phyloP scores from a whole-genome alignment of 768 basidiomycete species.

The Suillus fuscotomentosus region DNA sequence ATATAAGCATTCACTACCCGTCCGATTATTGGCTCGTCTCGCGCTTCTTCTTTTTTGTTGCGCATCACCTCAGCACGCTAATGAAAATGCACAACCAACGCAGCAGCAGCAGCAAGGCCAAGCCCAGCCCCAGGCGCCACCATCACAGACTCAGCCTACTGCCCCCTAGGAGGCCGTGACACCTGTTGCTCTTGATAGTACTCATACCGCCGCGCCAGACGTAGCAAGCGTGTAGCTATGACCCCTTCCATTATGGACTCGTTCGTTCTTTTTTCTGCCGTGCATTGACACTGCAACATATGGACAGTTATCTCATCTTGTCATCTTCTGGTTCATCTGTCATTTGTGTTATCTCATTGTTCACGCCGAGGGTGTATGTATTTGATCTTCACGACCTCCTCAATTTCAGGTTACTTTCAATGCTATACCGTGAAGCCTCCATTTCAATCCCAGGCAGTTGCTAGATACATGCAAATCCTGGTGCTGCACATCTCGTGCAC shows the following conservation, averaged over 20 bases:
- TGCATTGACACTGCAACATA: neutral
- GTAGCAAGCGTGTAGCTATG: neutral
- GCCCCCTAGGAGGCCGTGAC: neutral
- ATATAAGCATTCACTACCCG: neutral
- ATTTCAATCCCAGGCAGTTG: no score
- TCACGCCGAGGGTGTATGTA: no score
- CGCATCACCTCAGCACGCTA: neutral
- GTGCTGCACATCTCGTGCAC: no score
- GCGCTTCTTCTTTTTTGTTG: neutral
- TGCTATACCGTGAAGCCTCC: no score
- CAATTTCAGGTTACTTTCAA: no score
- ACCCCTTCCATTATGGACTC: neutral
- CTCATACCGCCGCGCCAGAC: neutral
- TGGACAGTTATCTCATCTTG: no score
- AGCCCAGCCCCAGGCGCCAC: neutral
- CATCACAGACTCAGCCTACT: neutral
- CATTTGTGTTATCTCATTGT: no score
- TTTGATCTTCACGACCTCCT: no score
- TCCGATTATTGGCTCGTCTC: neutral
- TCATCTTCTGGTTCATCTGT: no score
- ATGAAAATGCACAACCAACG: neutral
- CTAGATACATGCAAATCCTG: no score
- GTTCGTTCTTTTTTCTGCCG: neutral
- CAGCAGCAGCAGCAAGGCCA: neutral
- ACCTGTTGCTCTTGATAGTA: neutral